Evolutionary conservation across 805 yeast species (phyloP), one percentile per base, ranked within the genome.

Genomic region (Ogataea allantospora): DNA sequence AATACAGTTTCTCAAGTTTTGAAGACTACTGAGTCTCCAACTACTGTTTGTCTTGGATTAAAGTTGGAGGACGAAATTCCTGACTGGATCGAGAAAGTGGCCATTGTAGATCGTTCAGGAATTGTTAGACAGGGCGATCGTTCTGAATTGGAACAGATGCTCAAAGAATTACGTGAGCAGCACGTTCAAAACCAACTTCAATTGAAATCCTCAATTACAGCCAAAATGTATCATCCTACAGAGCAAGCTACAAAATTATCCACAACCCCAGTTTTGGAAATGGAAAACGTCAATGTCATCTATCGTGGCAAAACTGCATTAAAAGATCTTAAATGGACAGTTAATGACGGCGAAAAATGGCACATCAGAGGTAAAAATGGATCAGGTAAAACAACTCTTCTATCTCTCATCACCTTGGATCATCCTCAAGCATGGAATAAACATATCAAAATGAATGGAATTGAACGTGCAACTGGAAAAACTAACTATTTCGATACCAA

Each of bases 371-470:
- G 99, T 2, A 76, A 78, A 41, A 91, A 93, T 49, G 99, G 99
- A 1, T 74, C 95, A 0, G 99, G 99, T 0, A 91, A 91, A 58
- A 85, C 96, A 2, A 93, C 99, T 0, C 63, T 91, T 16, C 62
- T 93, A 11, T 78, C 97, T 2, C 59, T 93, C 30, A 69, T 91
- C 19, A 88, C 96, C 0, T 88, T 95, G 4, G 99, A 91, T 52
- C 99, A 91, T 57, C 99, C 99, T 1, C 96, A 91, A 62, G 81
- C 96, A 2, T 91, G 98, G 98, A 81, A 78, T 48, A 71, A 77
- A 5, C 76, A 73, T 15, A 71, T 93, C 15, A 61, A 66, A 6
- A 66, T 88, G 30, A 71, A 83, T 48, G 88, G 88, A 0, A 70
- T 71, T 21, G 74, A 79, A 7, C 72, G 97, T 27, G 73, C 71